Evolutionary conservation across 345 rosid genomes (phyloP), one percentile per base, ranked within the genome.

Genomic region (Populus nigra): DNA sequence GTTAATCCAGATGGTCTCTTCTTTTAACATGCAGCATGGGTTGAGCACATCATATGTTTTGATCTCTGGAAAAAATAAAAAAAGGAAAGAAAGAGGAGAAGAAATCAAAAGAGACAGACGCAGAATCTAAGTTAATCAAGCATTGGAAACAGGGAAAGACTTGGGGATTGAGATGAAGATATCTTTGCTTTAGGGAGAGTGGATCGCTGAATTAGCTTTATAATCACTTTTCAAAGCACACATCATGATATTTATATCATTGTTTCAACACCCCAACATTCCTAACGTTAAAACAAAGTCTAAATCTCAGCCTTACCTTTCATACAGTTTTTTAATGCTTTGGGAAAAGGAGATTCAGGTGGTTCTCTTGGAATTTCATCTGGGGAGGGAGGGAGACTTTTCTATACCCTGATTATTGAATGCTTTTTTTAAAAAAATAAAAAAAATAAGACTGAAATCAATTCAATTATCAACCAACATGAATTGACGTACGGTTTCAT

Each of bases 141-240:
- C 89, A 86, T 88, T 80, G 91, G 91, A 83, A 89, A 84, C 61
- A 73, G 89, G 77, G 86, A 89, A 87, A 90, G 91, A 84, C 71
- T 80, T 78, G 81, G 80, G 82, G 82, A 79, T 83, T 82, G 83
- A 82, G 81, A 82, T 53, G 49, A n/a, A 49, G 59, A 31, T 36
- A 73, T 53, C 75, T 81, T 81, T 83, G 74, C 89, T 88, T 86
- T 88, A 76, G 84, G 77, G 77, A 38, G 39, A 61, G 43, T 70
- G 50, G 83, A 85, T 83, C 78, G 72, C 76, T 71, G 81, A 78
- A 80, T 77, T 36, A 62, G 79, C 86, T 87, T 88, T 85, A 72
- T 83, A 86, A 86, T 79, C 86, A 82, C 88, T 85, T 86, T 86
- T 82, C 77, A 69, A 84, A 80, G 35, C 31, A 69, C 50, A 59